Evolutionary conservation across 495 filamentous ascomycete genomes (phyloP).

Genomic region (Neurospora hispaniola): DNA sequence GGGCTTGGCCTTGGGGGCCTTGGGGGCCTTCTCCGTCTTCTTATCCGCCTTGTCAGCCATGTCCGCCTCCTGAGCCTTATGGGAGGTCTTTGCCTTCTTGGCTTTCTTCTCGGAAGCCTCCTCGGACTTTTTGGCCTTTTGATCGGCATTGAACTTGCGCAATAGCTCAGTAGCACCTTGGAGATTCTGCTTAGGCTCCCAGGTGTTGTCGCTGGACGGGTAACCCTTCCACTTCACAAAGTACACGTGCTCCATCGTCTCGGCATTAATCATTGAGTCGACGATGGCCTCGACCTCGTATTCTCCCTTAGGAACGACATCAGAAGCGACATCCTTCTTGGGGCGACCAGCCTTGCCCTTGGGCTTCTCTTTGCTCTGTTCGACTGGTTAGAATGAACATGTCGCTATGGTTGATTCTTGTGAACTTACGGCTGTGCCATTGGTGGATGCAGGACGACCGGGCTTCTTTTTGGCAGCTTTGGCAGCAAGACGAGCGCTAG

Average conservation of each 20-base stretch:
- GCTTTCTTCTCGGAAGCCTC: slow-evolving; percentile 2
- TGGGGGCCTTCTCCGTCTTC: slow-evolving; percentile 5
- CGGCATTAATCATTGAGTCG: slow-evolving; percentile 19
- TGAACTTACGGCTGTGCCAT: slow-evolving; percentile 8
- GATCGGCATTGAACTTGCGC: slow-evolving; percentile 17
- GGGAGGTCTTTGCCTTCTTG: neutral
- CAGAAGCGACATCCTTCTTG: slow-evolving; percentile 7
- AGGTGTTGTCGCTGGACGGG: slow-evolving; percentile 23
- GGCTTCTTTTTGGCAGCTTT: slow-evolving; percentile 16
- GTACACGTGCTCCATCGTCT: slow-evolving; percentile 25
- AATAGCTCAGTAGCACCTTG: slow-evolving; percentile 14
- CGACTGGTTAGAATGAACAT: neutral
- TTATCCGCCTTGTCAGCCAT: slow-evolving; percentile 6
- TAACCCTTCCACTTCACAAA: slow-evolving; percentile 35
- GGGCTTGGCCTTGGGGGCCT: neutral
- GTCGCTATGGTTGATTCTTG: too few species aligned
- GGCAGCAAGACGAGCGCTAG: slow-evolving; percentile 19
- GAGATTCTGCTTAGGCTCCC: slow-evolving; percentile 33
- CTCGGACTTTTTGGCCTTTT: slow-evolving; percentile 13
- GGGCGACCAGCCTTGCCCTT: slow-evolving; percentile 12
- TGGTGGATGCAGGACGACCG: slow-evolving; percentile 9
- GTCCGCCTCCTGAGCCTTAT: neutral
- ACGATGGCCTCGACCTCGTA: slow-evolving; percentile 32
- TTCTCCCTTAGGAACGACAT: slow-evolving; percentile 12
- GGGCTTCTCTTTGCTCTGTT: slow-evolving; percentile 7